Evolutionary conservation across 192 early-diverging fungal genomes (phyloP), one percentile per base, ranked within the genome.

Genomic region (Gamsiella multidivaricata): DNA sequence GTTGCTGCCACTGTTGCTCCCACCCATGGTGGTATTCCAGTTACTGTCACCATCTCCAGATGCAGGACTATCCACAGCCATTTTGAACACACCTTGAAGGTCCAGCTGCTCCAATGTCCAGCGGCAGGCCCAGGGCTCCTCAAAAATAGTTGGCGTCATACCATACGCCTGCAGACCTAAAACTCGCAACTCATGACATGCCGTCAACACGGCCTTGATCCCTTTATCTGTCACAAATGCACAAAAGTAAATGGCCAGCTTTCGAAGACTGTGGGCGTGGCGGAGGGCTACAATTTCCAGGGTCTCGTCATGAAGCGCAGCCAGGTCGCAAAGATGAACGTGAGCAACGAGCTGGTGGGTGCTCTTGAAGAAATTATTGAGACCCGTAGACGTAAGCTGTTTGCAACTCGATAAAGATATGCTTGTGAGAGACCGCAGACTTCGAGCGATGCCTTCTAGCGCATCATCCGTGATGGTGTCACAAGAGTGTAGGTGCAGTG

Each of bases 21-120:
- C 25, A 25, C 7, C n/a, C 12, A 20, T 14, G 55, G 7, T 22
- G 34, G 23, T 5, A n/a, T n/a, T n/a, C n/a, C n/a, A n/a, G n/a
- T n/a, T n/a, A n/a, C n/a, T n/a, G n/a, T n/a, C n/a, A n/a, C n/a
- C n/a, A n/a, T n/a, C n/a, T n/a, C n/a, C n/a, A n/a, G n/a, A n/a
- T n/a, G n/a, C n/a, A n/a, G n/a, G n/a, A n/a, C n/a, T n/a, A n/a
- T 10, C 45, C 12, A 50, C 33, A 22, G 2, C 49, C 43, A 20
- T 7, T 32, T 70, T 70, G 43, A 70, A 70, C 14, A 49, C 42
- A 7, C 52, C 59, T 22, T 70, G 60, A n/a, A 70, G 69, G 55
- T 70, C 69, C 18, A 70, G 22, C 17, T 70, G 60, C n/a, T 61
- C 60, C 25, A 70, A 26, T 26, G 58, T 70, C 9, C 10, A 18